Evolutionary conservation across 257 asterid species (phyloP), one percentile per base, ranked within the genome.

Genomic region (Capsicum rhomboideum): DNA sequence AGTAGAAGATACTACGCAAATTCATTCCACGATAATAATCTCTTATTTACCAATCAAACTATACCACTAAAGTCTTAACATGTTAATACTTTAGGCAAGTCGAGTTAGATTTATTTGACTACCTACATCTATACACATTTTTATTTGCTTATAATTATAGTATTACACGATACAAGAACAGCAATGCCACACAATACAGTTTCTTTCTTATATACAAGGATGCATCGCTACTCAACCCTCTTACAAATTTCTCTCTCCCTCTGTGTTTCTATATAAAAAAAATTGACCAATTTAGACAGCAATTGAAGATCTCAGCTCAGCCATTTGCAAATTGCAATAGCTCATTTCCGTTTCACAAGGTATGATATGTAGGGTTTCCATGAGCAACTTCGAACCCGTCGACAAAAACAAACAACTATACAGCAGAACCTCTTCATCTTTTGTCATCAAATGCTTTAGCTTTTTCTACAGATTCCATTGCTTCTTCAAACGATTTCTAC

Each of bases 401-500:
- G 40, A 67, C 56, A 50, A 6, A 26, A 82, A 14, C 68, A 67
- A 8, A 42, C 75, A 14, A 80, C 69, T 63, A 12, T 42, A 59
- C 53, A 44, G 40, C 53, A 80, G 21, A 46, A 66, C 54, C 10
- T 18, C 67, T 79, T 67, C 58, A 82, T 42, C 42, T 6, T 86
- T 80, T 80, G 77, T 90, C 94, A 90, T 90, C 89, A 78, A 80
- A 75, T 61, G 87, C 88, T 90, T 91, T 95, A 72, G 97, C 91
- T 67, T 90, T 91, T 83, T 93, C 94, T 71, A 68, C 80, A 12
- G 96, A 90, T 80, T 94, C 93, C 90, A 94, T 86, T 8, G 98
- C 89, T 79, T 94, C 98, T 89, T 95, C 99, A 68, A 68, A 68
- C 52, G 97, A 94, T 93, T 94, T 95, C 98, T 95, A 89, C 81